Evolutionary conservation across 345 rosid species (phyloP).

Genomic region (Sapria himalayana): DNA sequence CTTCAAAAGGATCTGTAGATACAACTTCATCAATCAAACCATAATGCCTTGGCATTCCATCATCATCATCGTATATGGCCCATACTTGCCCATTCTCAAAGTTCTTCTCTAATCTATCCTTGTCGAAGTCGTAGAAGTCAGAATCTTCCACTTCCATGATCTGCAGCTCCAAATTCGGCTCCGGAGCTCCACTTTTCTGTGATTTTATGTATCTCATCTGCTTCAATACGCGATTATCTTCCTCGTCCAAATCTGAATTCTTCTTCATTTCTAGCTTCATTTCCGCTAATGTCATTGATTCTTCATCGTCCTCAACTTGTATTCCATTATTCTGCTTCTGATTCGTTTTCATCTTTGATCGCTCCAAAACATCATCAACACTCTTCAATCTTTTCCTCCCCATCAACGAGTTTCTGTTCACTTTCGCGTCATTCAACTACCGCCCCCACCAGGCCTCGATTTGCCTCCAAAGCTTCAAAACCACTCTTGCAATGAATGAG

Average conservation of each 20-base stretch:
- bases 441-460: conserved; percentile 9
- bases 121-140: conserved; percentile 38
- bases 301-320: conserved; percentile 22
- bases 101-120: conserved; percentile 35
- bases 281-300: conserved; percentile 56
- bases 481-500: conserved; percentile 47
- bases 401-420: conserved; percentile 7
- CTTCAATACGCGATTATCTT: conserved; percentile 8
- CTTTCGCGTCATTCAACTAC: background rate
- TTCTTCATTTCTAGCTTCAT: conserved; percentile 33
- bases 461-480: conserved; percentile 48
- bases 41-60: conserved; percentile 58
- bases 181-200: conserved; percentile 10
- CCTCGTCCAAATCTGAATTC: conserved; percentile 14
- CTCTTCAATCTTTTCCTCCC: conserved; percentile 17
- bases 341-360: conserved; percentile 12
- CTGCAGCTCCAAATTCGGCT: conserved; percentile 13
- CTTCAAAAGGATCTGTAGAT: conserved; percentile 49
- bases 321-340: too few species aligned
- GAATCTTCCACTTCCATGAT: conserved; percentile 24
- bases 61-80: conserved; percentile 44
- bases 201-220: conserved; percentile 10
- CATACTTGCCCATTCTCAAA: conserved; percentile 76
- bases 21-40: conserved; percentile 56
- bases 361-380: conserved; percentile 18